These are phyloP conservation scores for Bimuria novae-zelandiae DNA, from an alignment of 2,329 filamentous ascomycete species.

Conservation along the genomic window DNA sequence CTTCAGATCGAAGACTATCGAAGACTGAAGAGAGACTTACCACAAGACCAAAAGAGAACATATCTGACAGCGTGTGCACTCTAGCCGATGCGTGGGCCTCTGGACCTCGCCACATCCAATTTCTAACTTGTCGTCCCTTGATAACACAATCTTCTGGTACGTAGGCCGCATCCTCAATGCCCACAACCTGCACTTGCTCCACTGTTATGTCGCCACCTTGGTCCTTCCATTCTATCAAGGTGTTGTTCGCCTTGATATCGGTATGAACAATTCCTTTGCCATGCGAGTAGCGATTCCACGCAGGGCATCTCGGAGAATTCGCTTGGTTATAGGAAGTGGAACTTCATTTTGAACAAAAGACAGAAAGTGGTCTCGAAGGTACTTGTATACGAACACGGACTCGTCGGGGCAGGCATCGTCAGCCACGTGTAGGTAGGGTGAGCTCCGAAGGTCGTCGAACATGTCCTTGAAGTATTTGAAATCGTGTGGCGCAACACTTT, in stretches of 20 bases:
- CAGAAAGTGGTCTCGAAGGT: slow-evolving; percentile 28
- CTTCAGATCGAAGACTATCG: too few species aligned
- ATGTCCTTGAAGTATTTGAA: slow-evolving; percentile 16
- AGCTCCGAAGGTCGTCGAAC: slow-evolving; percentile 14
- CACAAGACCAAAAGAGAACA: slow-evolving; percentile 52
- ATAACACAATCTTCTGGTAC: slow-evolving; percentile 45
- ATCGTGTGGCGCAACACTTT: slow-evolving; percentile 13
- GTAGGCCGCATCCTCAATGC: slow-evolving; percentile 48
- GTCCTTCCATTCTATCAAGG: slow-evolving; percentile 48
- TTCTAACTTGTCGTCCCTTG: slow-evolving; percentile 44
- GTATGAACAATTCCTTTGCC: slow-evolving; percentile 2
- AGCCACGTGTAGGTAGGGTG: slow-evolving; percentile 21
- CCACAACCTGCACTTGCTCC: slow-evolving; percentile 46
- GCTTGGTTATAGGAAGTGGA: background rate
- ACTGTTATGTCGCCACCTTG: slow-evolving; percentile 34
- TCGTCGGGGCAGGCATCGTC: slow-evolving; percentile 51
- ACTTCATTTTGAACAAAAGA: background rate
- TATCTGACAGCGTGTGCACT: slow-evolving; percentile 47
- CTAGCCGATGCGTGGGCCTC: slow-evolving; percentile 48
- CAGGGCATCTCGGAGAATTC: background rate
- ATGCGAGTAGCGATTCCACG: background rate
- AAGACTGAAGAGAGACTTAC: slow-evolving; percentile 40
- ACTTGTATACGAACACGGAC: slow-evolving; percentile 54
- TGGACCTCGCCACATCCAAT: slow-evolving; percentile 52
- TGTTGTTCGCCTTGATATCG: slow-evolving; percentile 14